Conservation (phyloP, 1,284 basidiomycete genomes). For the Cystobasidium pallidum region DNA sequence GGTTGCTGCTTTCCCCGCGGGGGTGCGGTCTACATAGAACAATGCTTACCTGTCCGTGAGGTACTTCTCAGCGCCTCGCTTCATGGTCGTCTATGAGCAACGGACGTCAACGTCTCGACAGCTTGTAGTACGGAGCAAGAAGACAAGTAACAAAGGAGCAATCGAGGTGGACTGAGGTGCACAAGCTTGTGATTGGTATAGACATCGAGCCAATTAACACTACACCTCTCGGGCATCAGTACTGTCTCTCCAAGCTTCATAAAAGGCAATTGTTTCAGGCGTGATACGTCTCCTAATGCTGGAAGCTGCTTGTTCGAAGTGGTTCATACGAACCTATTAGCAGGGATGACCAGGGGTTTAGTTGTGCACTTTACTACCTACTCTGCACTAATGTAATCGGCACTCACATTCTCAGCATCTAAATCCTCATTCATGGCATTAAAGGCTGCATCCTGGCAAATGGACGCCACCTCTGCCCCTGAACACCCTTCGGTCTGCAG, state of each 20-base stretch:
- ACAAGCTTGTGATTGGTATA: too few relatives aligned
- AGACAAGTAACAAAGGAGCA: background rate
- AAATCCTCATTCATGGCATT: slow-evolving; percentile 85
- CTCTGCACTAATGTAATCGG: background rate
- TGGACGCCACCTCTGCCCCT: slow-evolving; percentile 86
- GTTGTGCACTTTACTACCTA: too few relatives aligned
- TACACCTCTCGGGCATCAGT: slow-evolving; percentile 47
- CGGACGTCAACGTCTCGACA: background rate
- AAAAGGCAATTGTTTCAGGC: slow-evolving; percentile 72
- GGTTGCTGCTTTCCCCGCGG: too few relatives aligned
- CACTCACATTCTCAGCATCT: slow-evolving; percentile 70
- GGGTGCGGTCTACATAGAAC: too few relatives aligned
- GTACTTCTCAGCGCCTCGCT: slow-evolving; percentile 51
- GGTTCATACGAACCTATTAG: slow-evolving; percentile 69
- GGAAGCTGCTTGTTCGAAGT: slow-evolving; percentile 76
- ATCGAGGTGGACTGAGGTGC: background rate
- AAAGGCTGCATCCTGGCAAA: slow-evolving; percentile 96
- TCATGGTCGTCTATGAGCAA: slow-evolving; percentile 1
- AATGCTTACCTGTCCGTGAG: slow-evolving; percentile 47
- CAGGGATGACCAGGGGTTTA: slow-evolving; percentile 3
- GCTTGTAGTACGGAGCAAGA: slow-evolving; percentile 1
- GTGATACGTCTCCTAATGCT: slow-evolving; percentile 82
- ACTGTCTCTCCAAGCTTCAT: slow-evolving; percentile 65
- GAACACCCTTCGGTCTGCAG: slow-evolving; percentile 90
- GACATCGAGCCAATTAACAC: background rate